phyloP scores from a whole-genome alignment of 2,329 filamentous ascomycete species.

The Diaporthe australafricana region DNA sequence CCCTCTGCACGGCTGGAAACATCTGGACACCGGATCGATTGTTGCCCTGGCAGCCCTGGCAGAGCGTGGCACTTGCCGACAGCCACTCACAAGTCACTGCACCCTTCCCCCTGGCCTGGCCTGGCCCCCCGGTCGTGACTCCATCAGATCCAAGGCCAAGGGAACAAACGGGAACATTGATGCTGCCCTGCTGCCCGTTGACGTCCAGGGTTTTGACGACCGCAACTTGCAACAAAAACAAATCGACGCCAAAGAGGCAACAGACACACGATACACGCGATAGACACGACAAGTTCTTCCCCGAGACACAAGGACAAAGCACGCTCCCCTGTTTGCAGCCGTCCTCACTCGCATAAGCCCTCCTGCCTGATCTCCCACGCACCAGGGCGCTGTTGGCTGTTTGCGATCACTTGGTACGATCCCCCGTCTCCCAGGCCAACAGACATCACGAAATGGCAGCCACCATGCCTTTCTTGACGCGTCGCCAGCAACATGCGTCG shows the following conservation, averaged over 20 bases:
- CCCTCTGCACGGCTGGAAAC: conserved; percentile 13
- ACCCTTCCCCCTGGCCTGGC: conserved; percentile 13
- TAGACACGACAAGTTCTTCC: background rate
- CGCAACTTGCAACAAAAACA: conserved; percentile 27
- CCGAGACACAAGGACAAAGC: conserved; percentile 30
- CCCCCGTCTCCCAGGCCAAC: conserved; percentile 4
- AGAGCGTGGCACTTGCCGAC: conserved; percentile 21
- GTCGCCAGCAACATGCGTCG: conserved; percentile 30
- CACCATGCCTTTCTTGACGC: conserved; percentile 1
- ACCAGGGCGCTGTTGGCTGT: conserved; percentile 20
- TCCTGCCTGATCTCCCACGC: conserved; percentile 19
- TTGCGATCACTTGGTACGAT: conserved; percentile 34
- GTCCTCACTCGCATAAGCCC: background rate
- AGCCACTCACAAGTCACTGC: conserved; percentile 17
- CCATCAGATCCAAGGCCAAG: conserved; percentile 15
- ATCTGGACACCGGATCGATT: conserved; percentile 20
- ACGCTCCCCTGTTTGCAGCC: background rate
- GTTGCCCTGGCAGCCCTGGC: conserved; percentile 24
- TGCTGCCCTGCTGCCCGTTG: conserved; percentile 21
- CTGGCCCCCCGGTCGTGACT: conserved; percentile 4
- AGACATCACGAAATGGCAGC: background rate
- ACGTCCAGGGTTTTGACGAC: conserved; percentile 31
- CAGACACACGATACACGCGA: background rate
- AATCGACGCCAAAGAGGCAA: background rate
- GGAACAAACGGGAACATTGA: conserved; percentile 9